phyloP scores from a whole-genome alignment of 352 stramenopile species.

The Globisporangium polare region DNA sequence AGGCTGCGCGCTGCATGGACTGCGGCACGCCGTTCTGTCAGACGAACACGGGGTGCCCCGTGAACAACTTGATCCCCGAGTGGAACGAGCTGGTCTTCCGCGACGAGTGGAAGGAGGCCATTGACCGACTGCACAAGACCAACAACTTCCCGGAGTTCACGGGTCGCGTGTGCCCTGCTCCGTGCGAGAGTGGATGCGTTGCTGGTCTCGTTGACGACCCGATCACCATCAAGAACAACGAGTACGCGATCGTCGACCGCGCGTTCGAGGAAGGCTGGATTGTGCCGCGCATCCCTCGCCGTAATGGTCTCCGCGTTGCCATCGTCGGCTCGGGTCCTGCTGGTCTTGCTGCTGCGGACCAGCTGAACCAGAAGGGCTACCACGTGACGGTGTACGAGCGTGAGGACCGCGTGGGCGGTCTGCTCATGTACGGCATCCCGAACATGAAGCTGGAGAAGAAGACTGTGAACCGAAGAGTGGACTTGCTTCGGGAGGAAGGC shows the following conservation, averaged over 20 bases:
- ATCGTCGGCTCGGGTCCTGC: conserved; percentile 93
- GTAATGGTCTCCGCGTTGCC: conserved; percentile 94
- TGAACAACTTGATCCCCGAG: conserved; percentile 98
- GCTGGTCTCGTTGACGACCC: conserved; percentile 94
- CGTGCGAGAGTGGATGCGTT: conserved; percentile 95
- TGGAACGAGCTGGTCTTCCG: conserved; percentile 99
- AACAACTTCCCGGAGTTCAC: conserved; percentile 99
- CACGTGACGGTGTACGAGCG: conserved; percentile 96
- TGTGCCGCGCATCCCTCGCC: conserved; percentile 88
- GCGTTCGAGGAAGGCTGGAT: conserved; percentile 96
- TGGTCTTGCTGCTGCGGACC: conserved; percentile 92
- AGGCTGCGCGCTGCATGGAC: conserved; percentile 98
- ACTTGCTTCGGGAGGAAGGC: conserved; percentile 94
- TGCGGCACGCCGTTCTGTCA: conserved; percentile 98
- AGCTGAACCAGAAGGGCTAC: conserved; percentile 98
- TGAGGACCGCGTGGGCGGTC: conserved; percentile 93
- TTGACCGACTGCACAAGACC: conserved; percentile 95
- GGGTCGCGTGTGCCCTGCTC: conserved; percentile 95
- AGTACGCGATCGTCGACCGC: conserved; percentile 98
- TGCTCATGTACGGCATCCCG: conserved; percentile 98
- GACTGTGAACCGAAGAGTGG: conserved; percentile 92
- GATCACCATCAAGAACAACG: conserved; percentile 99
- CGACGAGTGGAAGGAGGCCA: conserved; percentile 95
- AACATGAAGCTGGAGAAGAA: conserved; percentile 99
- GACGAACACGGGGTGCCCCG: conserved; percentile 96